Conservation (phyloP, 257 asterid genomes). For the Rehmannia glutinosa region DNA sequence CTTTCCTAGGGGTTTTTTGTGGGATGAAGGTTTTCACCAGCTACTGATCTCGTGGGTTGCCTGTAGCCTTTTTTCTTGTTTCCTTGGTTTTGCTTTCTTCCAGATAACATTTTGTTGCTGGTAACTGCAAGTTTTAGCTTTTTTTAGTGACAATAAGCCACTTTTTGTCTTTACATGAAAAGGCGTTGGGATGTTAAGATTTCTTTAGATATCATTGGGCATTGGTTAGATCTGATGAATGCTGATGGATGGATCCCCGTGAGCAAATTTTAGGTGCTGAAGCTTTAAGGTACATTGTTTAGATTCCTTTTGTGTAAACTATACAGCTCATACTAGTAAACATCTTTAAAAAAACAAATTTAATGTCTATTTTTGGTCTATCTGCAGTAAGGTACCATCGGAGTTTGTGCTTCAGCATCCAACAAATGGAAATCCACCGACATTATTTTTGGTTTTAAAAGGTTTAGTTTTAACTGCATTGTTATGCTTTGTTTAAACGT, state of each 20-base stretch:
- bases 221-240: conserved; percentile 97
- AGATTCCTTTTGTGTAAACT: conserved; percentile 14
- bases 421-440: conserved; percentile 94
- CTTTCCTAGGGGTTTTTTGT: conserved; percentile 94
- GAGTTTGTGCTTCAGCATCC: conserved; percentile 95
- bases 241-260: conserved; percentile 99
- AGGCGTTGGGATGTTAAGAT: conserved; percentile 98
- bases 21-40: conserved; percentile 99
- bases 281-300: conserved; percentile 64
- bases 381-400: conserved; percentile 90
- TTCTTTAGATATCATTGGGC: conserved; percentile 88
- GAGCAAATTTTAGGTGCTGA: conserved; percentile 98
- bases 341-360: conserved; percentile 5
- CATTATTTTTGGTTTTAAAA: conserved; percentile 71
- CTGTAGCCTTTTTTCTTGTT: not conserved
- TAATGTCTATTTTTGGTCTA: conserved; percentile 19
- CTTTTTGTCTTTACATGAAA: conserved; percentile 23
- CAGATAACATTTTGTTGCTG: conserved; percentile 5
- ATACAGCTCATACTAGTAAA: conserved; percentile 1
- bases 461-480: conserved; percentile 39
- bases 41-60: conserved; percentile 75
- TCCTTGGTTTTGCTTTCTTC: not conserved
- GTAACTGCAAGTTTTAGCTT: not conserved
- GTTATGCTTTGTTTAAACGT: not conserved
- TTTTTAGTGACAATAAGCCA: not conserved